These are phyloP conservation scores for Groenewaldozyma tartarivorans DNA, from an alignment of 805 yeast species.

Conservation along the genomic window DNA sequence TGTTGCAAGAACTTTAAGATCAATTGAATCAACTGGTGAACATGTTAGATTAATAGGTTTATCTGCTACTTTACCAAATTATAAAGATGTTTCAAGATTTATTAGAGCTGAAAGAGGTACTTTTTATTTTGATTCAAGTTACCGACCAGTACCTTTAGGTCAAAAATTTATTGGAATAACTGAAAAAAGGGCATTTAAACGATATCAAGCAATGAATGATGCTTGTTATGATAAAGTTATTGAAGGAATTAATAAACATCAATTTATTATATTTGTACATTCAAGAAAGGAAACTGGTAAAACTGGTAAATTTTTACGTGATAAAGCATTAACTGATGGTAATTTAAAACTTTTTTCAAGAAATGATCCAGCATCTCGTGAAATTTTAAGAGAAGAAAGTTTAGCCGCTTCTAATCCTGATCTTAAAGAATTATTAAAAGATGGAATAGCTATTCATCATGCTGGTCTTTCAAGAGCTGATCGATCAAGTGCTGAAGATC, in stretches of 20 bases:
- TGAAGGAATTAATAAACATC: slow-evolving; percentile 58
- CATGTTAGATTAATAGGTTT: slow-evolving; percentile 69
- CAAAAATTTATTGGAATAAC: slow-evolving; percentile 86
- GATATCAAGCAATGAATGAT: slow-evolving; percentile 74
- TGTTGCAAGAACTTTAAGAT: slow-evolving; percentile 61
- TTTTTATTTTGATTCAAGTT: slow-evolving; percentile 69
- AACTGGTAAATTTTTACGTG: slow-evolving; percentile 67
- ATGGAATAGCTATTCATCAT: slow-evolving; percentile 85
- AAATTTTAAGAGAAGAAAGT: slow-evolving; percentile 56
- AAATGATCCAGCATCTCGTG: slow-evolving; percentile 48
- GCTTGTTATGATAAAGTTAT: slow-evolving; percentile 76
- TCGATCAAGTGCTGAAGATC: slow-evolving; percentile 69
- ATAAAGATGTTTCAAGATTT: slow-evolving; percentile 75
- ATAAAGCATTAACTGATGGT: slow-evolving; percentile 49
- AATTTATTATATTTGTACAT: slow-evolving; percentile 84
- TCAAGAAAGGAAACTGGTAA: slow-evolving; percentile 85
- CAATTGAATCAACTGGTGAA: slow-evolving; percentile 34
- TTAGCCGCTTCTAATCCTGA: slow-evolving; percentile 44
- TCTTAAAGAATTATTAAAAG: slow-evolving; percentile 49
- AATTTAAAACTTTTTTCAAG: slow-evolving; percentile 37
- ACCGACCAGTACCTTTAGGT: slow-evolving; percentile 85
- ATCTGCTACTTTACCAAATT: slow-evolving; percentile 90
- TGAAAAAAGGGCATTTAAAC: slow-evolving; percentile 70
- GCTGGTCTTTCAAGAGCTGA: slow-evolving; percentile 75
- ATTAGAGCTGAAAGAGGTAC: slow-evolving; percentile 58